A percentile compares a stretch with the other conserved stretches of the same genome.
phyloP scores from a whole-genome alignment of 306 rosid genomes.

The Rubus parviflorus region DNA sequence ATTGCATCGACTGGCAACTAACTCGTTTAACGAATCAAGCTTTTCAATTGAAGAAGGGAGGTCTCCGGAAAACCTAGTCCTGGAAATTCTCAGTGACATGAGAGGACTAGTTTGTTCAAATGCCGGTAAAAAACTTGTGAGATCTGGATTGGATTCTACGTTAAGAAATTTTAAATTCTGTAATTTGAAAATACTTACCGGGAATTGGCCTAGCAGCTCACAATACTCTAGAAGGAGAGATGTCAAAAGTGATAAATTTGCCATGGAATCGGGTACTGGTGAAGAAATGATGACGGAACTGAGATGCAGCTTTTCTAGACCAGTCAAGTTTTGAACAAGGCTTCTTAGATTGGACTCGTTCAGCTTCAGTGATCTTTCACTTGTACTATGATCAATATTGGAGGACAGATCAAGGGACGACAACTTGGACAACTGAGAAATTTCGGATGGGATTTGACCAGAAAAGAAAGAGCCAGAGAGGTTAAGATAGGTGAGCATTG shows the following conservation, averaged over 20 bases:
- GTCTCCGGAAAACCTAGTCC: background rate
- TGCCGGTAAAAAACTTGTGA: conserved; percentile 13
- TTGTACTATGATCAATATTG: background rate
- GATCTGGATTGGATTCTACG: conserved; percentile 17
- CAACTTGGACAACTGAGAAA: conserved; percentile 4
- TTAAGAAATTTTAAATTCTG: conserved; percentile 16
- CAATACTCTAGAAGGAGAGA: conserved; percentile 8
- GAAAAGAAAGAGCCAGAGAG: conserved; percentile 9
- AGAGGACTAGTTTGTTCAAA: conserved; percentile 1
- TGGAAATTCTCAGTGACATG: background rate
- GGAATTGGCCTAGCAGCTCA: conserved; percentile 32
- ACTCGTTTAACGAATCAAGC: background rate
- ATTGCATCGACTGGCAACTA: background rate
- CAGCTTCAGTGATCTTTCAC: background rate
- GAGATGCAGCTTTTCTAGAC: conserved; percentile 2
- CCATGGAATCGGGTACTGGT: conserved; percentile 11
- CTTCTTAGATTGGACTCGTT: background rate
- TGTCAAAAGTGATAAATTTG: conserved; percentile 18
- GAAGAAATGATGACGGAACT: conserved; percentile 17
- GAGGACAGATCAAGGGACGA: background rate
- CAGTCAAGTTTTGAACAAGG: background rate
- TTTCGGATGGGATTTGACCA: conserved; percentile 12
- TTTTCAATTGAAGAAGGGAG: conserved; percentile 17
- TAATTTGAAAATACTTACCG: conserved; percentile 28
- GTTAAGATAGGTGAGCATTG: conserved; percentile 4